A percentile compares a stretch with the other conserved stretches of the same genome.
phyloP scores from a whole-genome alignment of 2,329 filamentous ascomycete genomes.

The Colletotrichum simmondsii region DNA sequence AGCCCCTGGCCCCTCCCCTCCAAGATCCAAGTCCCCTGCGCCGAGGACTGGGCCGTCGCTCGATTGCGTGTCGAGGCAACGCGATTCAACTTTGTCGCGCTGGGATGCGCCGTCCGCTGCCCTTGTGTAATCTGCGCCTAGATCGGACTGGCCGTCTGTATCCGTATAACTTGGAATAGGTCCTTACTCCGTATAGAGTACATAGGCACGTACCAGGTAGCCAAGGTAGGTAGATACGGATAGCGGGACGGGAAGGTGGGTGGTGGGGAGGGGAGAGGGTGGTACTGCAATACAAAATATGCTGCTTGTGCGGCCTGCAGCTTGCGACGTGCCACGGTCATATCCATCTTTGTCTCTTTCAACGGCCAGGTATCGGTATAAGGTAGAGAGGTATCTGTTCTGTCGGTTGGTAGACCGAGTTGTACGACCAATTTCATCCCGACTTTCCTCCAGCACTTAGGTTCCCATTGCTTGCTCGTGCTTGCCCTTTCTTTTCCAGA shows the following conservation, averaged over 20 bases:
- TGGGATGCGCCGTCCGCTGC: not conserved
- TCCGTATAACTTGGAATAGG: not conserved
- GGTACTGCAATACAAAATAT: not conserved
- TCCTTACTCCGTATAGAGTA: not conserved
- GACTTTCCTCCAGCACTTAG: not conserved
- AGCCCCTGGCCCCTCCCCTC: not conserved
- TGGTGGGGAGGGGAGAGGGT: not conserved
- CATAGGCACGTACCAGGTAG: too few species aligned
- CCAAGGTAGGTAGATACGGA: not conserved
- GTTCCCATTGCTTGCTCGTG: not conserved
- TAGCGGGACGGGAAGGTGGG: not conserved
- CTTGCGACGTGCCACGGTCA: too few species aligned
- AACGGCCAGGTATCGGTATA: not conserved
- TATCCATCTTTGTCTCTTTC: not conserved
- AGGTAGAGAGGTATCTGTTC: not conserved
- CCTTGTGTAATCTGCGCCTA: not conserved
- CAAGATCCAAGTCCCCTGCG: conserved; percentile 1
- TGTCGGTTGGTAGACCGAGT: not conserved
- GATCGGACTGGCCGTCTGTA: not conserved
- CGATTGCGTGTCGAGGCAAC: conserved; percentile 15
- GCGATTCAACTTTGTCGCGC: conserved; percentile 11
- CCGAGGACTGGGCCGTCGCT: conserved; percentile 12
- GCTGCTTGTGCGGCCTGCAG: not conserved
- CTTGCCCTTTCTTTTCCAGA: not conserved
- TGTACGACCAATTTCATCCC: not conserved